Percentiles rank a stretch among this genome's conserved stretches.
These are phyloP conservation scores for Fusarium oxysporum DNA, from an alignment of 2,329 filamentous ascomycete genomes.

Conservation along the genomic window DNA sequence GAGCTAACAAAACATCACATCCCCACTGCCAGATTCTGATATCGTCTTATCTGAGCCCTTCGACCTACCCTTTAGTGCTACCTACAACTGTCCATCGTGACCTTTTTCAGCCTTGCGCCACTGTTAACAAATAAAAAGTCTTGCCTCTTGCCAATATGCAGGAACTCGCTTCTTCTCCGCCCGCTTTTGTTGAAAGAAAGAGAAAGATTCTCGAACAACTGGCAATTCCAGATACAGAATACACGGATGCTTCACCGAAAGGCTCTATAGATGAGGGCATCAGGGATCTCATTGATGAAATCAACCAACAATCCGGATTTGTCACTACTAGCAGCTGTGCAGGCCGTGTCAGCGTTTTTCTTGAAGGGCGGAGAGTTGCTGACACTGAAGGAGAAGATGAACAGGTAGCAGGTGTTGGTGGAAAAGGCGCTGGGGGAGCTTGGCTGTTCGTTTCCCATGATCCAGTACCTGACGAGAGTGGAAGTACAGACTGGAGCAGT, in stretches of 20 bases:
- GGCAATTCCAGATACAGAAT: slow-evolving; percentile 73
- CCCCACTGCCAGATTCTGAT: slow-evolving; percentile 8
- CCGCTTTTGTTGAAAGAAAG: slow-evolving; percentile 72
- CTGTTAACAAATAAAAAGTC: slow-evolving; percentile 35
- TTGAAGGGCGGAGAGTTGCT: slow-evolving; percentile 75
- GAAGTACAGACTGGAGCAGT: slow-evolving; percentile 48
- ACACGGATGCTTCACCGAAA: slow-evolving; percentile 89
- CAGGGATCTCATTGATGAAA: slow-evolving; percentile 78
- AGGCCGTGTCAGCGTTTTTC: slow-evolving; percentile 86
- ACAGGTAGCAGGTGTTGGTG: slow-evolving; percentile 73
- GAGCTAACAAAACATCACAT: slow-evolving; percentile 27
- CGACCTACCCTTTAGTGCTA: slow-evolving; percentile 16
- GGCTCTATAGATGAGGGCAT: slow-evolving; percentile 86
- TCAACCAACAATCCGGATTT: slow-evolving; percentile 79
- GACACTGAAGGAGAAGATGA: slow-evolving; percentile 34
- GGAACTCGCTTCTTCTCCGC: slow-evolving; percentile 48
- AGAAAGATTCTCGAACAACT: slow-evolving; percentile 78
- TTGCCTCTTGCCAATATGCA: slow-evolving; percentile 44
- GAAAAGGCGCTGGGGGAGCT: slow-evolving; percentile 84
- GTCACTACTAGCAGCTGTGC: slow-evolving; percentile 96
- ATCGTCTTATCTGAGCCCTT: slow-evolving; percentile 15
- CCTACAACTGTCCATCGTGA: slow-evolving; percentile 13
- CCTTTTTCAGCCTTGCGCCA: slow-evolving; percentile 42
- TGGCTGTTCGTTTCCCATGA: slow-evolving; percentile 94
- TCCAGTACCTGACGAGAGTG: slow-evolving; percentile 60